phyloP scores from a whole-genome alignment of 129 eudicot species.

The Erigeron canadensis region DNA sequence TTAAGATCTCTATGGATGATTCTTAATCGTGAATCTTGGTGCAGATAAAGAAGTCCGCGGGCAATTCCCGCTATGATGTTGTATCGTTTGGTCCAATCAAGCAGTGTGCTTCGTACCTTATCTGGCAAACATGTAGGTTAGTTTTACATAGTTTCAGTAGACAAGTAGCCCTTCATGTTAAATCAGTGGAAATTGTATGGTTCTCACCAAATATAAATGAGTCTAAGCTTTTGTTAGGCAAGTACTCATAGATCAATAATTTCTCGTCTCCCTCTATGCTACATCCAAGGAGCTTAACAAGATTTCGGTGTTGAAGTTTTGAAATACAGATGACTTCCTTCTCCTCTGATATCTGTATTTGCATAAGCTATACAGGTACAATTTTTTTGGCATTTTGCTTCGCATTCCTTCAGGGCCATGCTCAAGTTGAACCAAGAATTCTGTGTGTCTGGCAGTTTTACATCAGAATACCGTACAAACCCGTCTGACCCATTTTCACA shows the following conservation, averaged over 20 bases:
- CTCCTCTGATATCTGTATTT: too few relatives aligned
- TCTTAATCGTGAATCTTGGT: too few relatives aligned
- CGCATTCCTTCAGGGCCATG: not conserved
- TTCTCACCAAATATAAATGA: not conserved
- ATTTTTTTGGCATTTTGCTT: not conserved
- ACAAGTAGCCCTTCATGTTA: not conserved
- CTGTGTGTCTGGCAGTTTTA: conserved; percentile 12
- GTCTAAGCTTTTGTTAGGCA: too few relatives aligned
- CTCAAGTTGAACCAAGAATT: not conserved
- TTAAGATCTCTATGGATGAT: too few relatives aligned
- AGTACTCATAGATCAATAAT: too few relatives aligned
- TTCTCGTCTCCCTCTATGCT: too few relatives aligned
- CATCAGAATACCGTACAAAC: conserved; percentile 1
- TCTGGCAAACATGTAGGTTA: conserved; percentile 8
- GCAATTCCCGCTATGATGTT: conserved; percentile 33
- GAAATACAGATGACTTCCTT: too few relatives aligned
- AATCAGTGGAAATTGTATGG: not conserved
- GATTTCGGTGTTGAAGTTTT: too few relatives aligned
- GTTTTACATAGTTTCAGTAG: not conserved
- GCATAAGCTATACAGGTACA: conserved; percentile 14
- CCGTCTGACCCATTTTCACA: conserved; percentile 7
- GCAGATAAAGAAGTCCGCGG: conserved; percentile 34
- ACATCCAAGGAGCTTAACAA: too few relatives aligned
- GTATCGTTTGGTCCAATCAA: conserved; percentile 28
- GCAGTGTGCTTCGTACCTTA: too few relatives aligned